Base-by-base conservation (phyloP, 495 filamentous ascomycete species). In the Neurospora intermedia region DNA sequence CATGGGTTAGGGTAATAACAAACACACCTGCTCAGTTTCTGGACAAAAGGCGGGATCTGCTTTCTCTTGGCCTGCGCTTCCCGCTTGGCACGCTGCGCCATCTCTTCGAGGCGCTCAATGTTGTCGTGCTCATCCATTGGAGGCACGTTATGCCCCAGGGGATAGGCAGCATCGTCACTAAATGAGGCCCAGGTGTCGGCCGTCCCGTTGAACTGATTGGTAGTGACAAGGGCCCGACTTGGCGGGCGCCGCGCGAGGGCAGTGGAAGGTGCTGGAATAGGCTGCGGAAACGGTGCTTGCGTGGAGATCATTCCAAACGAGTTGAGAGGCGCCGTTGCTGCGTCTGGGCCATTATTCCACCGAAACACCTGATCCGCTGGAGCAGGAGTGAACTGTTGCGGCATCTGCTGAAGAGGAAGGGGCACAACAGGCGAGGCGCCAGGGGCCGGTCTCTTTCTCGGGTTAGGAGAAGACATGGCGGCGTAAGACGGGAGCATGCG, bases 21-120 rank as follows among this genome's bases (percentile, higher is more conserved):
- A 5, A 69, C 76, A 16, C 87, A 97, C 96, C 96, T 98, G 90
- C 94, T 97, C 73, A 99, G 82, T 80, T 99, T 99, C 81, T 98
- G 96, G 11, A 99, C 93, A 83, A 99, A 99, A 13, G 96, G 96
- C 3, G 96, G 96, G 43, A 99, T 98, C 78, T 94, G 92, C 82
- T 97, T 98, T 73, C 93, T 84, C 79, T 97, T 97, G 3, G 90
- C 85, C 82, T 92, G 90, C 4, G 93, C 90, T 35, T 97, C 94
- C 78, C 89, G 87, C 84, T 95, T 96, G 18, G 94, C 94, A 69
- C 87, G 81, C 74, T 88, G 78, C 13, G 93, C 94, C 78, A 87
- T 90, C 78, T 90, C 87, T 77, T 95, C 92, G 10, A 97, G 86
- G 41, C 92, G 85, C 70, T 93, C 92, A 72, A 94, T 84, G 74